These are phyloP conservation scores for Sporisorium sorghi DNA, from an alignment of 1,284 basidiomycete species.

Conservation along the genomic window DNA sequence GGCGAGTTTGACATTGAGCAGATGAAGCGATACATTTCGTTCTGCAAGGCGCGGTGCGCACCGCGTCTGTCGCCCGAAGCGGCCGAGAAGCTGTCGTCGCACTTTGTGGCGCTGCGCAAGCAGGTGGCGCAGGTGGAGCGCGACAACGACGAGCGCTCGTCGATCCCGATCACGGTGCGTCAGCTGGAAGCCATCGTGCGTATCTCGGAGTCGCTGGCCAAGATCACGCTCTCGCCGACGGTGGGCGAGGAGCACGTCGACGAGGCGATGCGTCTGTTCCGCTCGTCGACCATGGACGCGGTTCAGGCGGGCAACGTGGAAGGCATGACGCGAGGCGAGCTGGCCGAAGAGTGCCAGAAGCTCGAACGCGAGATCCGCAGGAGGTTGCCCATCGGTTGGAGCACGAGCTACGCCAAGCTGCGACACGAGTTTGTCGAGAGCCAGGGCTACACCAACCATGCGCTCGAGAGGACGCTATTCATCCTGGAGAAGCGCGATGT, in stretches of 20 bases:
- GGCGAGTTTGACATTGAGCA: constrained; percentile 98
- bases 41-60: constrained; percentile 96
- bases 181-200: constrained; percentile 99
- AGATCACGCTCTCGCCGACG: constrained; percentile 86
- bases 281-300: constrained; percentile 98
- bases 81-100: constrained; percentile 94
- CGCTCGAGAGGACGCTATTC: constrained; percentile 90
- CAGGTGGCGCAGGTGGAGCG: constrained; percentile 95
- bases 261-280: constrained; percentile 97
- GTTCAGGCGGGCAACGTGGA: constrained; percentile 92
- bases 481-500: constrained; percentile 96
- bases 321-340: constrained; percentile 88
- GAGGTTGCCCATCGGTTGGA: constrained; percentile 94
- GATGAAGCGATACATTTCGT: constrained; percentile 98
- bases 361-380: constrained; percentile 92
- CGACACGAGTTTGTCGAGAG: constrained; percentile 94
- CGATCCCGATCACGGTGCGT: constrained; percentile 97
- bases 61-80: constrained; percentile 92
- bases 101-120: constrained; percentile 93
- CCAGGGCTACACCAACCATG: constrained; percentile 80
- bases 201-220: constrained; percentile 95
- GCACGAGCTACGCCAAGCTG: constrained; percentile 91
- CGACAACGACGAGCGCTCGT: constrained; percentile 96
- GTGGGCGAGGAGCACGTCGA: constrained; percentile 96
- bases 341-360: constrained; percentile 91